Conservation (phyloP, 148 eudicot species). For the Chenopodium album region DNA sequence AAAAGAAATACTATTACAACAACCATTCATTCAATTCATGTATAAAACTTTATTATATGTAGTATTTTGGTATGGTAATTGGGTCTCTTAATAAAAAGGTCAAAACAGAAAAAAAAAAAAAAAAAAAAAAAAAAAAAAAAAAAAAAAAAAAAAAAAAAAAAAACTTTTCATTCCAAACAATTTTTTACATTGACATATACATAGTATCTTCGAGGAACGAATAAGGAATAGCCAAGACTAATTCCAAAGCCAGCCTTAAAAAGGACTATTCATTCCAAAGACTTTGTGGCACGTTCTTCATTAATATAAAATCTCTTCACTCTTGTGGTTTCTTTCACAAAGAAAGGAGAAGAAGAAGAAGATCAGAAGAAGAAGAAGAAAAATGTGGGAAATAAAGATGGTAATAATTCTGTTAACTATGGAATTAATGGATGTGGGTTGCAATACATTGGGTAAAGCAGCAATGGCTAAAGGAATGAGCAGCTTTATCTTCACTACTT, state of each 20-base stretch:
- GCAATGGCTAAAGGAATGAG: conserved; percentile 50
- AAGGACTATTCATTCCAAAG: background rate
- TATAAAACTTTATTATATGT: too few species aligned
- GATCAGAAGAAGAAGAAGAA: background rate
- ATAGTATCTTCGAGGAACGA: background rate
- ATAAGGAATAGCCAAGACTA: background rate
- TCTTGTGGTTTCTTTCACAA: background rate
- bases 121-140: too few species aligned
- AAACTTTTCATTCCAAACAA: too few species aligned
- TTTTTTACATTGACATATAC: too few species aligned
- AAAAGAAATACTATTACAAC: too few species aligned
- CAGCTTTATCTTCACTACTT: conserved; percentile 35
- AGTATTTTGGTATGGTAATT: too few species aligned
- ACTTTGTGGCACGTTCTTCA: background rate
- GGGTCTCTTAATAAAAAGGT: too few species aligned
- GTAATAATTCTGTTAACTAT: conserved; percentile 16
- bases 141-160: too few species aligned
- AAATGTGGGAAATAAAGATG: conserved; percentile 26
- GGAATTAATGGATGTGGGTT: conserved; percentile 38
- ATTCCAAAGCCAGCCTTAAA: background rate
- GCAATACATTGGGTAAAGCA: conserved; percentile 32
- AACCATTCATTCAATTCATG: too few species aligned
- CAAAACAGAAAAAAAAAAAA: too few species aligned
- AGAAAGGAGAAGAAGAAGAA: background rate
- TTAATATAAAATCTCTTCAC: background rate